Evolutionary conservation across 257 asterid genomes (phyloP), one percentile per base, ranked within the genome.

Genomic region (Lantana camara): DNA sequence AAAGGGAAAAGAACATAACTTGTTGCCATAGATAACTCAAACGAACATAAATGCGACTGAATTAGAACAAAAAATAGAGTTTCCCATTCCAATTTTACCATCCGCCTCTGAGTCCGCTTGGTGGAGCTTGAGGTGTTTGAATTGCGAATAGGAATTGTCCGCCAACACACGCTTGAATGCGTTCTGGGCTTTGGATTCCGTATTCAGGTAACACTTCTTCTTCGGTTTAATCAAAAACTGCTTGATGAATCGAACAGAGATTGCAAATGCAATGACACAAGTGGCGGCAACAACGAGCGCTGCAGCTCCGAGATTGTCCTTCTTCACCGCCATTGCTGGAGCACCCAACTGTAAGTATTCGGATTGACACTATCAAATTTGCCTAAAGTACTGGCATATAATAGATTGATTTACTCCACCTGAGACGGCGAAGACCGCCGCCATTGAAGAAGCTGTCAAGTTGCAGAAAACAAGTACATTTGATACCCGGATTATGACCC

Each of bases 91-190:
- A 2, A 63, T 20, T 27, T 32, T 77, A 87, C 95, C 91, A 13
- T 70, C 70, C 40, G 70, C 20, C 30, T 20, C 45, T 23, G 76
- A 54, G 56, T 75, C 75, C 1, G 27, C 29, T 27, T 78, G 13
- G 22, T 61, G 52, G 50, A 71, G 76, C 63, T 78, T 84, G 60
- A 93, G 82, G 69, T 93, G 99, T 60, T 82, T 87, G 86, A 87
- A 93, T 52, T 77, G 94, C 34, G 89, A 84, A 67, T 85, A 90
- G 1, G 97, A 90, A 47, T 90, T 93, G 40, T 93, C 95, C 1
- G 97, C 95, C 38, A 90, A 42, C 8, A 90, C 82, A 27, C 89
- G 85, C 73, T 82, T 93, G 85, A 90, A 93, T 24, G 34, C 59
- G 73, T 53, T 30, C 71, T 93, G 99, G 35, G 99, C 84, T 40